These are phyloP conservation scores for Saccharomycopsis sp. DNA, from an alignment of 805 yeast genomes.

Conservation along the genomic window DNA sequence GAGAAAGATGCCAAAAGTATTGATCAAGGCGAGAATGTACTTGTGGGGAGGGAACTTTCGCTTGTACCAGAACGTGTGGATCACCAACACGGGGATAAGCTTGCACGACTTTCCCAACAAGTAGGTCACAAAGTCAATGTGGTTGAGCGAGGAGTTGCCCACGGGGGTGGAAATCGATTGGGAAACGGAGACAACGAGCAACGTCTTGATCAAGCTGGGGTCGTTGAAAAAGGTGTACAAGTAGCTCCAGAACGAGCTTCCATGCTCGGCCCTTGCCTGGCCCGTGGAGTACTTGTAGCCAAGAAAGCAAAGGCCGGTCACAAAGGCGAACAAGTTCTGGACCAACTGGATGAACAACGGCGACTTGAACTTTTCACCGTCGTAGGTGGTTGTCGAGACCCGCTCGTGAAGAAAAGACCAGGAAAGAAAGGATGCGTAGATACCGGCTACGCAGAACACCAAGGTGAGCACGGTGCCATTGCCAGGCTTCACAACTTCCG, in stretches of 20 bases:
- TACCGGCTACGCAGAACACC: conserved; percentile 37
- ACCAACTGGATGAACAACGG: conserved; percentile 69
- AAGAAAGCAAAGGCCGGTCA: conserved; percentile 46
- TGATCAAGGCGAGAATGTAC: conserved; percentile 65
- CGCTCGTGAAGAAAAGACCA: conserved; percentile 95
- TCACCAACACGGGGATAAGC: conserved; percentile 85
- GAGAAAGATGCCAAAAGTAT: conserved; percentile 73
- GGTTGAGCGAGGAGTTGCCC: conserved; percentile 66
- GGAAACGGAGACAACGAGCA: conserved; percentile 53
- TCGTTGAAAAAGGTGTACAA: conserved; percentile 27
- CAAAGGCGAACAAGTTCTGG: conserved; percentile 66
- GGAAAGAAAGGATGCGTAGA: conserved; percentile 75
- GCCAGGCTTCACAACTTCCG: too few relatives aligned
- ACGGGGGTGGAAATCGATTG: conserved; percentile 79
- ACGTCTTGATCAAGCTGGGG: conserved; percentile 27
- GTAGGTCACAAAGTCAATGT: conserved; percentile 79
- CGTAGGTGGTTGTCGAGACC: conserved; percentile 48
- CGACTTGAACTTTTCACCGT: conserved; percentile 58
- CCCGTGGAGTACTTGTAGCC: conserved; percentile 23
- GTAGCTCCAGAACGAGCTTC: conserved; percentile 16
- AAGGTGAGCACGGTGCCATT: conserved; percentile 7
- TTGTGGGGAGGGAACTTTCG: conserved; percentile 67
- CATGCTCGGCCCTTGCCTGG: background rate
- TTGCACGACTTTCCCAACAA: conserved; percentile 90
- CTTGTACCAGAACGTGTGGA: conserved; percentile 64